Conservation (phyloP, 108 stramenopile genomes). For the Stephanodiscus minutulus region DNA sequence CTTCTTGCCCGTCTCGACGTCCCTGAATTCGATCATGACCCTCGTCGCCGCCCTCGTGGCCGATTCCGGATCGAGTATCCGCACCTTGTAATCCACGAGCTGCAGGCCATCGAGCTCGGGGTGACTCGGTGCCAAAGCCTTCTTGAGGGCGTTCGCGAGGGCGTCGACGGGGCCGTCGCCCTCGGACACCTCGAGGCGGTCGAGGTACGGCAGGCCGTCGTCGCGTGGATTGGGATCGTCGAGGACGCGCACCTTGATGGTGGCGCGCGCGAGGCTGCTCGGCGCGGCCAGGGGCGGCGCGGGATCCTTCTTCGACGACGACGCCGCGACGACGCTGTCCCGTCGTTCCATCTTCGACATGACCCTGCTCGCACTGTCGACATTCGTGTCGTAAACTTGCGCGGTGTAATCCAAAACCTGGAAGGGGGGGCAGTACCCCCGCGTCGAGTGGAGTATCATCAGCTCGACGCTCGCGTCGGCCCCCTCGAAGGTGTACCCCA, state of each 20-base stretch:
- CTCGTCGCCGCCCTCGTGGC: constrained; percentile 90
- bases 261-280: constrained; percentile 71
- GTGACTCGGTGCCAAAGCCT: constrained; percentile 79
- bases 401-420: constrained; percentile 85
- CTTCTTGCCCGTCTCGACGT: constrained; percentile 40
- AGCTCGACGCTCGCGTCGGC: constrained; percentile 92
- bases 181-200: constrained; percentile 83
- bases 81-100: constrained; percentile 94
- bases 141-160: constrained; percentile 75
- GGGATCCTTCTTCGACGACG: no score
- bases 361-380: constrained; percentile 79
- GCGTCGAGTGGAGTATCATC: constrained; percentile 90
- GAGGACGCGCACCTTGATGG: constrained; percentile 80
- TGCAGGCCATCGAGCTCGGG: constrained; percentile 71
- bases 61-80: constrained; percentile 88
- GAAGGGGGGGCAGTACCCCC: constrained; percentile 89
- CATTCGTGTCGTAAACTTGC: constrained; percentile 81
- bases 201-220: constrained; percentile 52
- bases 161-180: constrained; percentile 95
- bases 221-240: constrained; percentile 32
- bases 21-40: constrained; percentile 88
- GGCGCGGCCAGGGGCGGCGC: background rate
- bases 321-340: background rate
- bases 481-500: constrained; percentile 95
- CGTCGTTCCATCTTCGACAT: constrained; percentile 53